Evolutionary conservation across 805 yeast genomes (phyloP), one percentile per base, ranked within the genome.

Genomic region (Wickerhamomyces subpelliculosus): DNA sequence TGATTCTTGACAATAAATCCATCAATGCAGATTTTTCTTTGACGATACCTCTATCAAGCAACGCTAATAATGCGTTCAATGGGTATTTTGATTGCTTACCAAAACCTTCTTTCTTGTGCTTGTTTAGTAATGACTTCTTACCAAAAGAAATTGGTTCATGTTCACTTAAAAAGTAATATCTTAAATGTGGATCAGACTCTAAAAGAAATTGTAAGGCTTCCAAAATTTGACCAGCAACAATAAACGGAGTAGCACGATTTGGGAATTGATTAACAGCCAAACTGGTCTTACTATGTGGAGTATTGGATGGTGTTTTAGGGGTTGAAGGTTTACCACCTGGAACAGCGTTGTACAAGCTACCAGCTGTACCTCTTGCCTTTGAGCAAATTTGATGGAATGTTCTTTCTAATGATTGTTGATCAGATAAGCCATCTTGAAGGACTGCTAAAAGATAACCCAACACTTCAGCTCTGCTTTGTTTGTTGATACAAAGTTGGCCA

Each of bases 111-210:
- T 56, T 70, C 45, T 50, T 62, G 35, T 27, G 43, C 49, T 65
- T 66, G 21, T 56, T 46, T 8, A 54, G 44, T 7, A 52, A 38
- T 13, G 62, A 39, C 36, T 64, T 66, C 40, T 62, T 65, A 22
- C 59, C 44, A 35, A 70, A 53, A 10, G 51, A 32, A 10, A 72
- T 48, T 25, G 53, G 61, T 21, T 80, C 88, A 53, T 86, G 95
- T 46, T 86, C 95, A 6, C 83, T 76, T 42, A 89, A 62, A 57
- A 89, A 80, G 51, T 78, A 87, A 51, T 78, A 76, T 44, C 93
- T 71, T 54, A 84, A 65, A 42, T 79, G 84, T 9, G 71, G 67
- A 45, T 80, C 84, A 25, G 75, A 66, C 40, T 82, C 86, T 36
- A 88, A 67, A 34, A 88, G 64, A 48, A 72, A 78, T 45, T 82